Conservation (phyloP, 805 yeast species). For the Saccharomycopsis oosterbeekiorum region DNA sequence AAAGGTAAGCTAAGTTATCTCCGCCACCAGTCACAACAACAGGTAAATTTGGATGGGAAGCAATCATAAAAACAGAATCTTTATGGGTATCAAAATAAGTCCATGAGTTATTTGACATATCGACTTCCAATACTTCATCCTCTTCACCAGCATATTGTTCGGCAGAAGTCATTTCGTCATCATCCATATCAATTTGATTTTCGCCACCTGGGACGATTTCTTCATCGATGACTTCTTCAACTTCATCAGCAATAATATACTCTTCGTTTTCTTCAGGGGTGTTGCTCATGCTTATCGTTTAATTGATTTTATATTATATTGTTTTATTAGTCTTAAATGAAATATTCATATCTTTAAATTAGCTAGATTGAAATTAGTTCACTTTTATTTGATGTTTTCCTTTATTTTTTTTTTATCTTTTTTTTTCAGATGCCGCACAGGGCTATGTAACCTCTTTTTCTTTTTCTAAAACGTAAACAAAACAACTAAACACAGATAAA, state of each 20-base stretch:
- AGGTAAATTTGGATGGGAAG: constrained; percentile 77
- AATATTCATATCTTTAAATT: too few relatives aligned
- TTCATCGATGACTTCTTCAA: constrained; percentile 21
- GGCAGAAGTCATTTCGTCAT: constrained; percentile 23
- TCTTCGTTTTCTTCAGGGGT: constrained; percentile 12
- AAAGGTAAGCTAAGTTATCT: constrained; percentile 77
- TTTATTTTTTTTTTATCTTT: background rate
- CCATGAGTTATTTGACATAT: constrained; percentile 33
- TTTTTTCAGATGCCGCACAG: background rate
- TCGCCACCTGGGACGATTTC: constrained; percentile 17
- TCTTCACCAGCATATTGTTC: constrained; percentile 23
- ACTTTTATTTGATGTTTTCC: background rate
- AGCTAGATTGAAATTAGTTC: too few relatives aligned
- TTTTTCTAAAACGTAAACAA: background rate
- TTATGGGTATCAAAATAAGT: constrained; percentile 82
- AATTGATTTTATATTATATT: too few relatives aligned
- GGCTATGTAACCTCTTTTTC: background rate
- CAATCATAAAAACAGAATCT: constrained; percentile 52
- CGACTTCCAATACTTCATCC: constrained; percentile 34
- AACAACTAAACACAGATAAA: background rate
- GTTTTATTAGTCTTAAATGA: too few relatives aligned
- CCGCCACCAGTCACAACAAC: constrained; percentile 90
- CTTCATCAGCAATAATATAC: constrained; percentile 17
- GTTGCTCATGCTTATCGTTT: background rate
- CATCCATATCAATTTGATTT: constrained; percentile 15